Base-by-base conservation (phyloP, 202 grass and related monocot species). In the Panicum virgatum region DNA sequence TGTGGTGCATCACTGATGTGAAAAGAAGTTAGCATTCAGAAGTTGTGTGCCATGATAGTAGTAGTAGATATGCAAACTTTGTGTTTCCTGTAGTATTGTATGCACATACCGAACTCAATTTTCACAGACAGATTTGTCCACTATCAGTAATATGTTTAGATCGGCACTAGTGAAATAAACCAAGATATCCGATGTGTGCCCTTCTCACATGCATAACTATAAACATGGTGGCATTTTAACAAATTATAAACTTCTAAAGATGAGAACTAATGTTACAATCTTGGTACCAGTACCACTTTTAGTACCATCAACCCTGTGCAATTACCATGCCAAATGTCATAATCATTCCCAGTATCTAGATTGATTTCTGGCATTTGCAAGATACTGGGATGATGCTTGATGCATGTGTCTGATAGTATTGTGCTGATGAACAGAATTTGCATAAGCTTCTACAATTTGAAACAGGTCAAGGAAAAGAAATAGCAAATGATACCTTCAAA, bases 401-500 rank as follows among this genome's bases (percentile, higher is more conserved):
- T 69, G 40, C 9, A 81, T 68, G 61, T 7, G 34, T 23, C 20
- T 81, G 12, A 53, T 52, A 40, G 12, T 12, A 25, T 64, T 70
- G 5, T 64, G 34, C 39, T 66, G 25, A 65, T 66, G 25, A 65
- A 30, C 3, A 64, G 48, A 47, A 10, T 73, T 73, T 73, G 22
- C 9, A 3, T 73, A 73, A 15, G 56, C 11, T 46, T 69, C n/a
- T 40, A 34, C 2, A 51, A 6, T 72, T 43, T 62, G 20, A 6
- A 62, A 40, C 43, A 43, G 47, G 3, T 84, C 10, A n/a, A 69
- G 39, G 18, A 68, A 45, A 1, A 72, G 72, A 85, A 45, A 81
- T 40, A 86, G 5, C 18, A 83, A 82, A 79, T 34, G 67, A 16
- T 83, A 94, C 96, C 92, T 90, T 86, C 51, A 98, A 91, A 76